A percentile compares a stretch with the other conserved stretches of the same genome.
These are phyloP conservation scores for Delonix regia DNA, from an alignment of 306 rosid species.

Conservation along the genomic window DNA sequence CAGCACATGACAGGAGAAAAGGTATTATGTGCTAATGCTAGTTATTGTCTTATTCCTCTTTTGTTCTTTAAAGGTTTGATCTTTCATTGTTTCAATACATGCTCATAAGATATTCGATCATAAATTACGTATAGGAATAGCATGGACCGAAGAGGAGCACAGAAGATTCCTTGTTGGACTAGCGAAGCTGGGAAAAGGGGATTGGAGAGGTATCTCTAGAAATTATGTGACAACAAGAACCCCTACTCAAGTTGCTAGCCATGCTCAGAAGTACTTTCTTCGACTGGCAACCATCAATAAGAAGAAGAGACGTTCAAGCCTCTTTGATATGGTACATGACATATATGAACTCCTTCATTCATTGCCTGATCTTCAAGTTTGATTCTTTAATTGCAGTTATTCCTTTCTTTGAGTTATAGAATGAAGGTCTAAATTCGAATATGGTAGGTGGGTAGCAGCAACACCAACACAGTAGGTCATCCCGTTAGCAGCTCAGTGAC, in stretches of 20 bases:
- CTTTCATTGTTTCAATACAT: neutral
- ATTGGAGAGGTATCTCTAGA: constrained; percentile 92
- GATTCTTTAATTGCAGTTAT: neutral
- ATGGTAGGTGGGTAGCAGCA: constrained; percentile 57
- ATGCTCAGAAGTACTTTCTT: constrained; percentile 91
- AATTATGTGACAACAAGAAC: constrained; percentile 82
- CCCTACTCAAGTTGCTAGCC: constrained; percentile 96
- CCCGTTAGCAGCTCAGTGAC: neutral
- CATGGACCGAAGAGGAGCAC: constrained; percentile 98
- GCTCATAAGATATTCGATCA: too few relatives aligned
- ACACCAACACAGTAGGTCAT: constrained; percentile 10
- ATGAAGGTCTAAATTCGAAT: too few relatives aligned
- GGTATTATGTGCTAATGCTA: constrained; percentile 41
- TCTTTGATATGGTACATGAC: constrained; percentile 67
- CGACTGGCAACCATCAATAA: constrained; percentile 57
- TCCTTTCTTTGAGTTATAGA: neutral
- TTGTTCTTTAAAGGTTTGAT: neutral
- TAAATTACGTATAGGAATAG: constrained; percentile 54
- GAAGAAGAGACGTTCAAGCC: constrained; percentile 85
- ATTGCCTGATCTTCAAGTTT: neutral
- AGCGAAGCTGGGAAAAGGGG: constrained; percentile 86
- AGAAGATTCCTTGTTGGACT: constrained; percentile 78
- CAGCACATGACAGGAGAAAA: constrained; percentile 72
- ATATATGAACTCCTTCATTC: neutral
- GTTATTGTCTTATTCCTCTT: neutral